phyloP scores from a whole-genome alignment of 495 filamentous ascomycete species.

The Aspergillus kassunensis region DNA sequence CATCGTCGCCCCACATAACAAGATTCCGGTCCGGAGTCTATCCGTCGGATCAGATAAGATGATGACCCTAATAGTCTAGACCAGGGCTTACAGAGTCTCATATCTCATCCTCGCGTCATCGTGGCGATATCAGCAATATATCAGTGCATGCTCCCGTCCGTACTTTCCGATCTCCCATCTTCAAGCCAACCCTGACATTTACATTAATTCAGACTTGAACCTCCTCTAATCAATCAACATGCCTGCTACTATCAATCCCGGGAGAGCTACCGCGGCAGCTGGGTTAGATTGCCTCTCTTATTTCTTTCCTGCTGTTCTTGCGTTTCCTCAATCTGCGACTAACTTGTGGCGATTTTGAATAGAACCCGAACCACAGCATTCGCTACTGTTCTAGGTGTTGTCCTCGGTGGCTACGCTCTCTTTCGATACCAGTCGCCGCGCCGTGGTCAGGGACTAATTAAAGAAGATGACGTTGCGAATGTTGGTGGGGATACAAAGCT shows the following conservation, averaged over 20 bases:
- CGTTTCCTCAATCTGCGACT: background rate
- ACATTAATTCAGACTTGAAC: too few relatives aligned
- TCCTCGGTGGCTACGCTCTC: background rate
- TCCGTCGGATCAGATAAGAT: too few relatives aligned
- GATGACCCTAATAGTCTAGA: too few relatives aligned
- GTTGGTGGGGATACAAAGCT: background rate
- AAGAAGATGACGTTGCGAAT: background rate
- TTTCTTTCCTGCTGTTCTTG: background rate
- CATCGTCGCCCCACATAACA: too few relatives aligned
- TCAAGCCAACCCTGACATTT: too few relatives aligned
- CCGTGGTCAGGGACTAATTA: background rate
- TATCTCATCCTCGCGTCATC: too few relatives aligned
- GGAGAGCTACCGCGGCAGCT: background rate
- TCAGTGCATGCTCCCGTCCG: too few relatives aligned
- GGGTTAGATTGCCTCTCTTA: background rate
- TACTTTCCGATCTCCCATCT: too few relatives aligned
- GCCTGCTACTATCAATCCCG: background rate
- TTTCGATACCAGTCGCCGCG: background rate
- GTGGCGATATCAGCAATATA: too few relatives aligned
- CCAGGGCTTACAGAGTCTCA: too few relatives aligned
- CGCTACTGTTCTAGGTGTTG: background rate
- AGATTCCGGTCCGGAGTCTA: too few relatives aligned
- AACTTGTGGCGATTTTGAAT: background rate
- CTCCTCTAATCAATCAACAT: background rate
- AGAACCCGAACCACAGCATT: background rate